phyloP scores from a whole-genome alignment of 2,329 filamentous ascomycete genomes.

The Colletotrichum sp. region DNA sequence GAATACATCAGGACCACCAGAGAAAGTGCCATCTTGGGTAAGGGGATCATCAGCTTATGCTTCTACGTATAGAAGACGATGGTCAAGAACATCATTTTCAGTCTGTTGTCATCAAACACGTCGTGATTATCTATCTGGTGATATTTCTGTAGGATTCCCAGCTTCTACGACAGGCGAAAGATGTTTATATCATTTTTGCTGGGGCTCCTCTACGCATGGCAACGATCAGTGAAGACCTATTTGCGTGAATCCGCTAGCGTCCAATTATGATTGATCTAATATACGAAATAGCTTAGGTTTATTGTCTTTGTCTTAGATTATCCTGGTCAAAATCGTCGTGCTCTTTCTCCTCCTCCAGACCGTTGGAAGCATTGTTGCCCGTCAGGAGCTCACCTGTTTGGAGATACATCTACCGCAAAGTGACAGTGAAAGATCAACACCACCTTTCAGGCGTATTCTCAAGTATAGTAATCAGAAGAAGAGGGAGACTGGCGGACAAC shows the following conservation, averaged over 20 bases:
- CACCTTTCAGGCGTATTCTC: neutral
- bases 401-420: neutral
- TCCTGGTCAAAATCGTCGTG: neutral
- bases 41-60: neutral
- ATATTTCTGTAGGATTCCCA: neutral
- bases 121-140: neutral
- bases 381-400: neutral
- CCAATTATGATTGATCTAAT: neutral
- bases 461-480: neutral
- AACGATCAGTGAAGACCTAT: neutral
- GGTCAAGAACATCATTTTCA: neutral
- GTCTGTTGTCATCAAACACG: neutral
- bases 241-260: neutral
- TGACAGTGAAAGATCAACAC: neutral
- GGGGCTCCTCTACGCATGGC: neutral
- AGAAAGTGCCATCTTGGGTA: neutral
- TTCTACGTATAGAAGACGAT: neutral
- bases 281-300: accelerated
- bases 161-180: neutral
- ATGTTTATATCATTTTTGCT: neutral
- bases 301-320: accelerated
- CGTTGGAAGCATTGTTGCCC: accelerated
- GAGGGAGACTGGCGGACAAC: accelerated
- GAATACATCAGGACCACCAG: neutral
- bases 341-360: neutral